Evolutionary conservation across 768 basidiomycete genomes (phyloP).

Genomic region (Lactarius pseudohatsudake): DNA sequence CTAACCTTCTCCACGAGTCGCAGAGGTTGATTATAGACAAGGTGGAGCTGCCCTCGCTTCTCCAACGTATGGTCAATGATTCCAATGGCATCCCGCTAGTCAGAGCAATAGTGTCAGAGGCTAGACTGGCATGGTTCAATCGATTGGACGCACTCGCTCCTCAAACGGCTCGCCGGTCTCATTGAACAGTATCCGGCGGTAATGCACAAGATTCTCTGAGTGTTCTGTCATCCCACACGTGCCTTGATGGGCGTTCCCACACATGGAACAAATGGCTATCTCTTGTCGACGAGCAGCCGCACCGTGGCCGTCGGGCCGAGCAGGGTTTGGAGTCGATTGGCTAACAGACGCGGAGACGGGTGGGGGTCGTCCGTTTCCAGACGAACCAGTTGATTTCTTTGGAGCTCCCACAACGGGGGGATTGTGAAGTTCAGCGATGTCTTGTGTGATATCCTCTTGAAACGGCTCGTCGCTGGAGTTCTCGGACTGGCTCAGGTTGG

Average conservation of each 20-base stretch:
- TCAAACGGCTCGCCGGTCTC: conserved; percentile 67
- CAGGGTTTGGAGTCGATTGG: neutral
- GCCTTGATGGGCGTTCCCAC: conserved; percentile 44
- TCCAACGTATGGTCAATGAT: conserved; percentile 68
- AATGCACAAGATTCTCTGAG: conserved; percentile 67
- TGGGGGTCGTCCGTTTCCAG: neutral
- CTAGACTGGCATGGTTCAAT: conserved; percentile 11
- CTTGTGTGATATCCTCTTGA: neutral
- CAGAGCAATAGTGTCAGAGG: conserved; percentile 18
- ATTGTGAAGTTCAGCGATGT: conserved; percentile 1
- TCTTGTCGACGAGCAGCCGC: conserved; percentile 19
- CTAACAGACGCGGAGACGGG: neutral
- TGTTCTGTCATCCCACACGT: conserved; percentile 63
- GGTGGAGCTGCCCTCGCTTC: conserved; percentile 51
- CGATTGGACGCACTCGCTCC: conserved; percentile 49
- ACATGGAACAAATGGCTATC: conserved; percentile 55
- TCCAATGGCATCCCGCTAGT: conserved; percentile 60
- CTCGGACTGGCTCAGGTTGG: conserved; percentile 15
- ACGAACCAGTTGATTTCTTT: neutral
- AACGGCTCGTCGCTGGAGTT: conserved; percentile 14
- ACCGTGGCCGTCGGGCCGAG: neutral
- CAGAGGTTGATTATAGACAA: conserved; percentile 66
- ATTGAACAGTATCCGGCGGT: conserved; percentile 65
- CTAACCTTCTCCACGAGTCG: conserved; percentile 44
- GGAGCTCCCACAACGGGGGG: neutral